phyloP scores from a whole-genome alignment of 1,284 basidiomycete species.

The Ustilago crameri region DNA sequence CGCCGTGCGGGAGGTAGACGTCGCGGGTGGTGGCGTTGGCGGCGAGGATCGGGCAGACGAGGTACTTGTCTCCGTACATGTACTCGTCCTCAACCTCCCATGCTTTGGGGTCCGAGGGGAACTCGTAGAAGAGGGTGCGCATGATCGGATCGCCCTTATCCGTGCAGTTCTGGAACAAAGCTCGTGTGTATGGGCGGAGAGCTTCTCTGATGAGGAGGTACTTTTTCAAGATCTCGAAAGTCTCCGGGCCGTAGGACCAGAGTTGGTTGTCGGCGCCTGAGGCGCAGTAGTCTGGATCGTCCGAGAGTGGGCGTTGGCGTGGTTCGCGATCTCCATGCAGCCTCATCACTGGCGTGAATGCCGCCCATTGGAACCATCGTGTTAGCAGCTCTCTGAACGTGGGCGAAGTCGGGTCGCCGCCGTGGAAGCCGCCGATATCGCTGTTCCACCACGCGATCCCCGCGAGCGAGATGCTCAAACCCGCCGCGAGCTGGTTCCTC shows the following conservation, averaged over 20 bases:
- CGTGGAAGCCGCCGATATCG: constrained; percentile 43
- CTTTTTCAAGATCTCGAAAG: constrained; percentile 23
- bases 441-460: constrained; percentile 41
- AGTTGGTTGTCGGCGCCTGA: constrained; percentile 32
- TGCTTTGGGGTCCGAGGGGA: constrained; percentile 9
- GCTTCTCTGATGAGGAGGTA: constrained; percentile 15
- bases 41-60: constrained; percentile 26
- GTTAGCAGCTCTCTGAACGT: constrained; percentile 23
- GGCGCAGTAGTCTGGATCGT: constrained; percentile 19
- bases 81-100: constrained; percentile 33
- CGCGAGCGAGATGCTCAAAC: constrained; percentile 17
- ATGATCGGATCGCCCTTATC: constrained; percentile 24
- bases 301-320: constrained; percentile 17
- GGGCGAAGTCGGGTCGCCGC: constrained; percentile 27
- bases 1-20: constrained; percentile 17
- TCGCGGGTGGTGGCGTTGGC: background rate
- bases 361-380: constrained; percentile 41
- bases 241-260: constrained; percentile 22
- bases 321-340: constrained; percentile 38
- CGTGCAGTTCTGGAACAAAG: constrained; percentile 10
- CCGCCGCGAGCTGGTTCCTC: constrained; percentile 22
- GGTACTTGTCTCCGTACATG: constrained; percentile 29
- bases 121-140: constrained; percentile 30
- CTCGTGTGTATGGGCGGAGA: constrained; percentile 18
- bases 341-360: constrained; percentile 36